phyloP scores from a whole-genome alignment of 768 basidiomycete genomes.

The Dacryopinax spathularia region DNA sequence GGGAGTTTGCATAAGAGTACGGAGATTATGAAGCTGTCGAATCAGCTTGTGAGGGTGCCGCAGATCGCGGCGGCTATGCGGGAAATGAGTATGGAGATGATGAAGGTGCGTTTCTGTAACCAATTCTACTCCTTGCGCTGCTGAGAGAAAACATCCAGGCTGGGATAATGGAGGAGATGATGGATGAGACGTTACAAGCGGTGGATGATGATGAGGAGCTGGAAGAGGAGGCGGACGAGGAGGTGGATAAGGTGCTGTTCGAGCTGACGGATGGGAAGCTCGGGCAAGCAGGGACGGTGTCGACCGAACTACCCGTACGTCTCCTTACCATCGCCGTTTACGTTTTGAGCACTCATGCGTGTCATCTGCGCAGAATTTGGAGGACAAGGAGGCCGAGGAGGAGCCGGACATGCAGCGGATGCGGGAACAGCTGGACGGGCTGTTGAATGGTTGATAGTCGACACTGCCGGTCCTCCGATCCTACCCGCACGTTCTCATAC shows the following conservation, averaged over 20 bases:
- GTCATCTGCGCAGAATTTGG: slow-evolving; percentile 31
- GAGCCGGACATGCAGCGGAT: slow-evolving; percentile 85
- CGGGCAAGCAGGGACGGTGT: slow-evolving; percentile 66
- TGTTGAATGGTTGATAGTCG: slow-evolving; percentile 46
- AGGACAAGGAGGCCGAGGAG: slow-evolving; percentile 56
- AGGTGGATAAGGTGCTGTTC: slow-evolving; percentile 91
- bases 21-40: slow-evolving; percentile 98
- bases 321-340: neutral
- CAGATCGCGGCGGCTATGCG: slow-evolving; percentile 88
- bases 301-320: slow-evolving; percentile 62
- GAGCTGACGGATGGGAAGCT: slow-evolving; percentile 92
- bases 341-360: slow-evolving; percentile 8
- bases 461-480: slow-evolving; percentile 7
- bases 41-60: slow-evolving; percentile 76
- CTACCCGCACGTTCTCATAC: too few species aligned
- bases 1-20: slow-evolving; percentile 96
- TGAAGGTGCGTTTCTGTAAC: slow-evolving; percentile 48
- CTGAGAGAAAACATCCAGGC: slow-evolving; percentile 37
- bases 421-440: slow-evolving; percentile 73
- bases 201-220: slow-evolving; percentile 89
- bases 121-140: neutral
- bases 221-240: slow-evolving; percentile 91
- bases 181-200: slow-evolving; percentile 72
- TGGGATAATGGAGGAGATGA: slow-evolving; percentile 96
- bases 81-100: slow-evolving; percentile 99